Percentiles rank a stretch among this genome's conserved stretches.
Conservation (phyloP, 345 rosid genomes). For the Heritiera fomes region DNA sequence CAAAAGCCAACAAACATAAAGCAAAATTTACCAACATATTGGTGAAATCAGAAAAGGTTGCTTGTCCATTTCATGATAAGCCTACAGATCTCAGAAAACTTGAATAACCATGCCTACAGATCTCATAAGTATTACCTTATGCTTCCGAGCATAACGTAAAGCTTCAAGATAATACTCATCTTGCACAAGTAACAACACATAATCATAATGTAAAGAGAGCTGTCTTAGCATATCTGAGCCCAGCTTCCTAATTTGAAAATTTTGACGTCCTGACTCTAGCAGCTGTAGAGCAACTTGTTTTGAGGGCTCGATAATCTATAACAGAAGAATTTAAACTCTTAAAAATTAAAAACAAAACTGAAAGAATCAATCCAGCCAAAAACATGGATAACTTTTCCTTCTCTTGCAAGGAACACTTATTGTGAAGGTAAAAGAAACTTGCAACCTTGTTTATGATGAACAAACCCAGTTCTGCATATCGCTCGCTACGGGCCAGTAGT, state of each 20-base stretch:
- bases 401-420: conserved; percentile 1
- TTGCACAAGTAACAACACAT: conserved; percentile 65
- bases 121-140: conserved; percentile 55
- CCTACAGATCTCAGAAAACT: conserved; percentile 5
- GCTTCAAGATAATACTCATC: conserved; percentile 93
- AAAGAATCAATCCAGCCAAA: conserved; percentile 1
- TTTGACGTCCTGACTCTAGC: conserved; percentile 73
- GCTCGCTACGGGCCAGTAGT: conserved; percentile 70
- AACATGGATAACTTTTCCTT: background rate
- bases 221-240: conserved; percentile 94
- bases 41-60: background rate
- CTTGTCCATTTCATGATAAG: conserved; percentile 3
- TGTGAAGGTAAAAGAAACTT: conserved; percentile 11
- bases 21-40: background rate
- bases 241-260: conserved; percentile 67
- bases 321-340: conserved; percentile 15
- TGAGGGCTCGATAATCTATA: conserved; percentile 85
- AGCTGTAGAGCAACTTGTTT: conserved; percentile 95
- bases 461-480: conserved; percentile 70
- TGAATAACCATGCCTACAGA: background rate
- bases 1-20: background rate
- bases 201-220: conserved; percentile 81
- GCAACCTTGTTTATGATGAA: conserved; percentile 76
- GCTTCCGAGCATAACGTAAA: conserved; percentile 78
- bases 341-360: background rate